phyloP scores from a whole-genome alignment of 2,329 filamentous ascomycete genomes.

The Fusarium praegraminearum region DNA sequence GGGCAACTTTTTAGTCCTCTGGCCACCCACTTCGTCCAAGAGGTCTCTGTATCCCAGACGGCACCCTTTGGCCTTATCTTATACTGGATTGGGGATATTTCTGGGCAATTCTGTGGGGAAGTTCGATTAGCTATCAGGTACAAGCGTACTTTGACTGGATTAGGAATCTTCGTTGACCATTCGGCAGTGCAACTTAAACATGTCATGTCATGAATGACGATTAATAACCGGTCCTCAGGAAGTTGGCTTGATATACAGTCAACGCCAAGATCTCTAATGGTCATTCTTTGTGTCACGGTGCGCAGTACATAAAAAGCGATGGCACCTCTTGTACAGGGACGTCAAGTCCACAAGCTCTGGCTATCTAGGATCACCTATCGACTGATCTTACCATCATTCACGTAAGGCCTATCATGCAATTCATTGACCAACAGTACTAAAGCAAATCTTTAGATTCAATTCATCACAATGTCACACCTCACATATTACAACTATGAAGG shows the following conservation, averaged over 20 bases:
- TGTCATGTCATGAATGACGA: slow-evolving; percentile 1
- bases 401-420: neutral
- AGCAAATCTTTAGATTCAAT: neutral
- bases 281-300: neutral
- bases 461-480: slow-evolving; percentile 47
- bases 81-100: slow-evolving; percentile 31
- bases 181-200: neutral
- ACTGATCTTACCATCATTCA: neutral
- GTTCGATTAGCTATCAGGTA: neutral
- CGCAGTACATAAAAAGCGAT: slow-evolving; percentile 26
- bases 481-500: slow-evolving; percentile 52
- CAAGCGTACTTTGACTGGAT: neutral
- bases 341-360: neutral
- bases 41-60: neutral
- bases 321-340: neutral
- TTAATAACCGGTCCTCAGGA: neutral
- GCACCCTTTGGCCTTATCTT: slow-evolving; percentile 11
- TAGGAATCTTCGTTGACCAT: slow-evolving; percentile 24
- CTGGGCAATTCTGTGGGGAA: slow-evolving; percentile 6
- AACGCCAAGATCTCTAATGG: slow-evolving; percentile 21
- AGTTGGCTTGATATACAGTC: neutral
- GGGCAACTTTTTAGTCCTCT: slow-evolving; percentile 37
- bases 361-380: neutral
- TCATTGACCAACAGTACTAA: neutral
- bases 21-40: slow-evolving; percentile 1